Evolutionary conservation across 441 rosid genomes (phyloP).

Genomic region (Arabidopsis hybrid): DNA sequence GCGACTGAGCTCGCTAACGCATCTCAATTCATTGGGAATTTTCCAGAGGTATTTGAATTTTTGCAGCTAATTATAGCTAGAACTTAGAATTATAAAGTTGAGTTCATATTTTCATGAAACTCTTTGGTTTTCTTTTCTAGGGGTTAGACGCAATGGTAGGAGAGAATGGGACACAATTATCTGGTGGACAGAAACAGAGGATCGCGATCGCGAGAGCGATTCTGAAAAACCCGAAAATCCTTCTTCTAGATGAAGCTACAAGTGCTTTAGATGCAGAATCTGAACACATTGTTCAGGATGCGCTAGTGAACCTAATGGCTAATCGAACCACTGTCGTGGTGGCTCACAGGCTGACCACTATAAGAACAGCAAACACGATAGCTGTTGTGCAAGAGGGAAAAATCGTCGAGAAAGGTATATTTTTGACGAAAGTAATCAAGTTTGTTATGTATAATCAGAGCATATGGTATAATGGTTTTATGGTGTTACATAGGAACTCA

Average conservation of each 20-base stretch:
- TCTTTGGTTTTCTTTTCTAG: background rate
- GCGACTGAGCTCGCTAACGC: slow-evolving; percentile 57
- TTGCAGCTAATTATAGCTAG: background rate
- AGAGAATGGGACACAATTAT: slow-evolving; percentile 85
- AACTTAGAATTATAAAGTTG: background rate
- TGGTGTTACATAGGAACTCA: slow-evolving; percentile 47
- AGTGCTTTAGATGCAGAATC: slow-evolving; percentile 95
- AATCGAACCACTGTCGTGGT: slow-evolving; percentile 88
- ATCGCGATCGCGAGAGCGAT: slow-evolving; percentile 91
- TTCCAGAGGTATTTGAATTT: slow-evolving; percentile 37
- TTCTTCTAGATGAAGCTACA: slow-evolving; percentile 93
- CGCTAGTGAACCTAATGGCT: slow-evolving; percentile 82
- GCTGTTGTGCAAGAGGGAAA: slow-evolving; percentile 86
- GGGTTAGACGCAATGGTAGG: slow-evolving; percentile 72
- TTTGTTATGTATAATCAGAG: background rate
- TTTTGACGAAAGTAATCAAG: background rate
- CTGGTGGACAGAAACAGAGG: slow-evolving; percentile 94
- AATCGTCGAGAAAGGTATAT: slow-evolving; percentile 59
- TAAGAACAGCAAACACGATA: slow-evolving; percentile 74
- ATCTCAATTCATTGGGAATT: slow-evolving; percentile 46
- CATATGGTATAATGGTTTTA: background rate
- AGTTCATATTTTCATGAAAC: background rate
- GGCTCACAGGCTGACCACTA: slow-evolving; percentile 81
- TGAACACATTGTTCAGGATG: slow-evolving; percentile 88
- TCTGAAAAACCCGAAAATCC: slow-evolving; percentile 82